These are phyloP conservation scores for Coix lacrymajobi DNA, from an alignment of 176 grass and related monocot genomes.

Conservation along the genomic window DNA sequence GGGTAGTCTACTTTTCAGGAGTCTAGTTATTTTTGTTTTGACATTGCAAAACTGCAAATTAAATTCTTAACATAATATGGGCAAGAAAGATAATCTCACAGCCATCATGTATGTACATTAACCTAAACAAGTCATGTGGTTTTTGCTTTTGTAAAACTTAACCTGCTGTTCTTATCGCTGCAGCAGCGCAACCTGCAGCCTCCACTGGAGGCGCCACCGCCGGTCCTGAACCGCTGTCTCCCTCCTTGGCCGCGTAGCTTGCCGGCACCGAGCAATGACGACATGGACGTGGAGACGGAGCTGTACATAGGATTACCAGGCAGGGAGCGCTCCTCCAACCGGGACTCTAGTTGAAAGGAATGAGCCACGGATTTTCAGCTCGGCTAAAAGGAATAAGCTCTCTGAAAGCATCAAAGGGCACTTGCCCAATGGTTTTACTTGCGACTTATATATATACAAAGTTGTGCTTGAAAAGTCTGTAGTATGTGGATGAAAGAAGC, in stretches of 20 bases:
- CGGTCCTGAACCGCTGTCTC: background rate
- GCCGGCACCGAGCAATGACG: background rate
- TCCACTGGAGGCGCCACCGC: background rate
- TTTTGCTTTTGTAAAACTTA: background rate
- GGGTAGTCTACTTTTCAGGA: background rate
- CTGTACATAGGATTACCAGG: conserved; percentile 56
- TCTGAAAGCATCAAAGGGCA: background rate
- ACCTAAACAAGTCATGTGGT: background rate
- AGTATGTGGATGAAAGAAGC: background rate
- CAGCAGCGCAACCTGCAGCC: conserved; percentile 23
- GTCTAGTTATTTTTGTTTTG: background rate
- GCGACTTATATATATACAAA: background rate
- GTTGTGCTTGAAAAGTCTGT: background rate
- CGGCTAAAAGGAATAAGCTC: conserved; percentile 29
- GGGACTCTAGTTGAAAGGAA: conserved; percentile 17
- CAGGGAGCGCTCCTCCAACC: conserved; percentile 19
- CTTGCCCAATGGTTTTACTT: background rate
- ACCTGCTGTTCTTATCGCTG: background rate
- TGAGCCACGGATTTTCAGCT: background rate
- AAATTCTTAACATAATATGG: conserved; percentile 8
- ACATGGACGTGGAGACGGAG: conserved; percentile 59
- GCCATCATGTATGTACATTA: background rate
- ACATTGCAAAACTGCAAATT: background rate
- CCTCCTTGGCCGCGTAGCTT: background rate
- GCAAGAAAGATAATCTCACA: background rate